Evolutionary conservation across 2,329 filamentous ascomycete species (phyloP).

Genomic region (Pezicula carpinea): DNA sequence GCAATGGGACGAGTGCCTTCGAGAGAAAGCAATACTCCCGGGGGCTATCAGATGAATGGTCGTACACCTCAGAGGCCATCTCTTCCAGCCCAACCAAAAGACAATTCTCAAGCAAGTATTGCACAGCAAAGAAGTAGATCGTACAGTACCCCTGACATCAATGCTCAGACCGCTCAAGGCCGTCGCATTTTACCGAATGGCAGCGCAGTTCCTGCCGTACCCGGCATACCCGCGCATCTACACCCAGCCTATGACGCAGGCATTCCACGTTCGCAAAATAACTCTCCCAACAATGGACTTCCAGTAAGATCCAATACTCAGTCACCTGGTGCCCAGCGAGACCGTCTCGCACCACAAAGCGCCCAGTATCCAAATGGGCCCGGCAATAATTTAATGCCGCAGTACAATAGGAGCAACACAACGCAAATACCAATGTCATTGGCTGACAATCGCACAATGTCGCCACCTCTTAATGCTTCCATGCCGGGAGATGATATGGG

Average conservation of each 20-base stretch:
- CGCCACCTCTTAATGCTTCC: slow-evolving; percentile 35
- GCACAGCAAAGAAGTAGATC: slow-evolving; percentile 73
- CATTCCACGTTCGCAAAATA: slow-evolving; percentile 75
- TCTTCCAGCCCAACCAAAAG: slow-evolving; percentile 64
- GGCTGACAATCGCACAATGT: slow-evolving; percentile 34
- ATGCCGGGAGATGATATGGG: slow-evolving; percentile 40
- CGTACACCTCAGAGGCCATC: slow-evolving; percentile 73
- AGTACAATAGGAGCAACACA: slow-evolving; percentile 27
- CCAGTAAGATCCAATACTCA: slow-evolving; percentile 66
- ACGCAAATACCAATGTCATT: slow-evolving; percentile 25
- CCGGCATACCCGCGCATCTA: slow-evolving; percentile 69
- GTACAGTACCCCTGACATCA: slow-evolving; percentile 93
- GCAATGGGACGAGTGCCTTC: slow-evolving; percentile 79
- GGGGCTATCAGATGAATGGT: slow-evolving; percentile 55
- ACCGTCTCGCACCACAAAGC: slow-evolving; percentile 45
- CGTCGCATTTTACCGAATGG: slow-evolving; percentile 49
- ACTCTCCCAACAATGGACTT: slow-evolving; percentile 64
- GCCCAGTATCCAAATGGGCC: slow-evolving; percentile 26
- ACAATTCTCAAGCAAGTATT: slow-evolving; percentile 41
- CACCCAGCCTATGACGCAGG: slow-evolving; percentile 54
- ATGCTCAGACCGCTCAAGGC: slow-evolving; percentile 56
- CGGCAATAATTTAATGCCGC: slow-evolving; percentile 7
- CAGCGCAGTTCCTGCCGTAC: slow-evolving; percentile 64
- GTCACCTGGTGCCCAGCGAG: slow-evolving; percentile 63
- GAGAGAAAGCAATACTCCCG: slow-evolving; percentile 63